Percentiles rank a stretch among this genome's conserved stretches.
Conservation (phyloP, 2,329 filamentous ascomycete species). For the Clonostachys sp. region DNA sequence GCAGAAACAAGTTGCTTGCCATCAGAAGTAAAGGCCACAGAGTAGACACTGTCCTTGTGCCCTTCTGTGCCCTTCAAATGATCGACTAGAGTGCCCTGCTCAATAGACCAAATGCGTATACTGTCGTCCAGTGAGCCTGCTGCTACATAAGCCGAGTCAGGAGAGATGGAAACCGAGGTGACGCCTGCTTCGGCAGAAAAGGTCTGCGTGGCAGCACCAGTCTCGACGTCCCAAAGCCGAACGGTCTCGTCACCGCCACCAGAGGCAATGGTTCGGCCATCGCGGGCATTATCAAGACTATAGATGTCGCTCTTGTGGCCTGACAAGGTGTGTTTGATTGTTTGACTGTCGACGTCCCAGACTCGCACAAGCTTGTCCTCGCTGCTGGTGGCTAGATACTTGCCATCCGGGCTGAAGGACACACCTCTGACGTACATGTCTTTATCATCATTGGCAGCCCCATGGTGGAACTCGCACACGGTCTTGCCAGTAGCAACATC, state of each 20-base stretch:
- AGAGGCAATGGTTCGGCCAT: slow-evolving; percentile 90
- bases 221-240: slow-evolving; percentile 92
- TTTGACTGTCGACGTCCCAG: slow-evolving; percentile 84
- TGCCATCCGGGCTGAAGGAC: slow-evolving; percentile 96
- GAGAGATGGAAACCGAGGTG: slow-evolving; percentile 94
- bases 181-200: slow-evolving; percentile 95
- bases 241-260: slow-evolving; percentile 94
- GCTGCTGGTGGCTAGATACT: slow-evolving; percentile 89
- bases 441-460: slow-evolving; percentile 72
- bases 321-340: slow-evolving; percentile 85
- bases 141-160: slow-evolving; percentile 89
- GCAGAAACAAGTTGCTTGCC: slow-evolving; percentile 91
- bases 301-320: slow-evolving; percentile 99
- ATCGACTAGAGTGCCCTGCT: slow-evolving; percentile 80
- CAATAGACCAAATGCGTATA: slow-evolving; percentile 93
- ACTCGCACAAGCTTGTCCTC: slow-evolving; percentile 97
- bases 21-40: slow-evolving; percentile 90
- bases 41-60: slow-evolving; percentile 96
- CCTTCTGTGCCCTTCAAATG: slow-evolving; percentile 89
- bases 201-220: slow-evolving; percentile 74
- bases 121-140: slow-evolving; percentile 96
- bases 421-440: slow-evolving; percentile 97
- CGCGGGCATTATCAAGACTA: slow-evolving; percentile 88
- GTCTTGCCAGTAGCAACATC: slow-evolving; percentile 85
- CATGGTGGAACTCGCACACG: slow-evolving; percentile 86